Evolutionary conservation across 148 eudicot genomes (phyloP), one percentile per base, ranked within the genome.

Genomic region (Fagopyrum esculentum): DNA sequence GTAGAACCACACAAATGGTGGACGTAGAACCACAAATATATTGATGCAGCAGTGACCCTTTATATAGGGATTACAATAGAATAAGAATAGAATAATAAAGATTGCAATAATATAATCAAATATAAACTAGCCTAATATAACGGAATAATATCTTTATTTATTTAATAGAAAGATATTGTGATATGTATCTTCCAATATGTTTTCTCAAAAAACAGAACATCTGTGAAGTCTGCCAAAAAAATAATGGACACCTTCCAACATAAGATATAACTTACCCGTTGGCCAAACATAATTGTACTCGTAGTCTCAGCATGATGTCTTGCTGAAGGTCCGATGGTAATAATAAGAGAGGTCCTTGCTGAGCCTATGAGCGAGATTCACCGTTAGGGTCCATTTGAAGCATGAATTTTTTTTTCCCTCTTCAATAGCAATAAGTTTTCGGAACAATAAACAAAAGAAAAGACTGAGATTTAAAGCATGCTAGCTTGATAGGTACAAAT

Each of bases 261-360:
- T 66, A 40, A 15, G 9, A 22, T 63, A 8, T 7, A 74, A 79
- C 96, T 86, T 76, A 95, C 98, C 77, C 98, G 84, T 81, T 95
- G 97, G 70, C 97, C 98, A 84, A 95, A 95, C 96, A 92, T 87
- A 75, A 95, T 79, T 52, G 97, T 95, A 84, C 97, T 95, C 75
- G 91, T 81, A 72, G 97, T 92, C 88, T 95, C 98, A 72, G 93
- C 90, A 85, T 95, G 87, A 83, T 92, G 90, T 19, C 93, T 85
- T 79, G 93, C 90, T 76, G 96, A 95, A 69, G 98, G 97, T 48
- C 98, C 98, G 52, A 95, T 75, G 10, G 92, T 95, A 76, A 90
- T 81, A 69, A 95, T 90, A 55, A 95, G 91, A 17, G 98, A 95
- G 71, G 98, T 95, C 86, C 97, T 82, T 55, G 97, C 97, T 79